These are phyloP conservation scores for Russula compacta DNA, from an alignment of 768 basidiomycete species.

Conservation along the genomic window DNA sequence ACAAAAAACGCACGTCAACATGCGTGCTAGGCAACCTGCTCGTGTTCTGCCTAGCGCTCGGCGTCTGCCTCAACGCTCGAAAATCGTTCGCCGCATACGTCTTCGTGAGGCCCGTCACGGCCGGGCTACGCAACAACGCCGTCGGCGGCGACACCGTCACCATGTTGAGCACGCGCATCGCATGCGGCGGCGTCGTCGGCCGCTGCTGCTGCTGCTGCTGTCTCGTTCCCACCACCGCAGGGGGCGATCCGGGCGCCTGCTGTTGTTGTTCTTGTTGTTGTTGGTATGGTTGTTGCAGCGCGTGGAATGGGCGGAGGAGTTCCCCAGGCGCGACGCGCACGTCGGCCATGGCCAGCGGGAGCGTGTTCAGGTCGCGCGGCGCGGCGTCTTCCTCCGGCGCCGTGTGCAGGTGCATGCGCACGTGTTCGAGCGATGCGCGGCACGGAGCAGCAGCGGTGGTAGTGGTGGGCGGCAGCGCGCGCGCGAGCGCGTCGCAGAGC, in stretches of 20 bases:
- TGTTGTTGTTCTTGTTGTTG: not conserved
- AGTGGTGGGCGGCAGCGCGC: conserved; percentile 20
- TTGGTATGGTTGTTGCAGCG: not conserved
- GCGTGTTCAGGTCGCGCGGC: not conserved
- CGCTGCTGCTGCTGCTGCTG: conserved; percentile 26
- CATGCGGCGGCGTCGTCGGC: conserved; percentile 25
- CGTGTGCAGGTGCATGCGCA: conserved; percentile 27
- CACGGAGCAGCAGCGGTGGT: conserved; percentile 11
- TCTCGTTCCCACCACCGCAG: not conserved
- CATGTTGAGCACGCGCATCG: conserved; percentile 50
- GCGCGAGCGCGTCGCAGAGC: conserved; percentile 36
- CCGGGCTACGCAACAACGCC: conserved; percentile 59
- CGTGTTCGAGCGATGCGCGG: conserved; percentile 27
- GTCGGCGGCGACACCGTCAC: conserved; percentile 63
- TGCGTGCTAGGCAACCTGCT: conserved; percentile 83
- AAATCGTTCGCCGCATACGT: conserved; percentile 78
- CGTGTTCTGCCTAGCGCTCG: conserved; percentile 70
- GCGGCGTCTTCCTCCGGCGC: conserved; percentile 20
- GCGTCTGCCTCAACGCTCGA: conserved; percentile 57
- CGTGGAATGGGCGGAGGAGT: not conserved
- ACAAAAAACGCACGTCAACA: conserved; percentile 46
- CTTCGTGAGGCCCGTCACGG: conserved; percentile 72
- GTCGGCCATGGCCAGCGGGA: not conserved
- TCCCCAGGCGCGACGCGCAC: not conserved
- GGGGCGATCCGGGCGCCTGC: not conserved